Evolutionary conservation across 495 filamentous ascomycete species (phyloP), one percentile per base, ranked within the genome.

Genomic region (Tuber microsphaerosporum): DNA sequence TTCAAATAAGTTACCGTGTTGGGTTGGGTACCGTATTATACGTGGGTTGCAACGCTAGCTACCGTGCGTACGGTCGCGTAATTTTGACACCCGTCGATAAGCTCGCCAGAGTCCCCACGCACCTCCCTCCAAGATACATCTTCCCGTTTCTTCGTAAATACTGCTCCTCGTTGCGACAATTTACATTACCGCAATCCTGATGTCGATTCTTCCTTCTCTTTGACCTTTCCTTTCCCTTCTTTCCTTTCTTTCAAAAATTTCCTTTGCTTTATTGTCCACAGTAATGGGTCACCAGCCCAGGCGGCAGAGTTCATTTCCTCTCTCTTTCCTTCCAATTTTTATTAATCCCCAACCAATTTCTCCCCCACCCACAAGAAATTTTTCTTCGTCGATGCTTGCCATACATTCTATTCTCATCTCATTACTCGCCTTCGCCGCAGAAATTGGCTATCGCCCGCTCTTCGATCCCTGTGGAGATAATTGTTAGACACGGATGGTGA

Each of bases 391-490:
- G 56, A 65, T 65, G 56, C 56, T 65, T 26, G 56, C 17, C 56
- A 65, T 34, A 65, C 17, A 65, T 65, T 17, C 16, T 65, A 31
- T 65, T 65, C 56, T 65, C 12, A 34, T 65, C 26, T 34, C 26
- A 17, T 31, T 65, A 19, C 19, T 42, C 34, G n/a, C 61, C 42
- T 37, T 14, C 43, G 73, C 79, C 20, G 79, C 80, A 16, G 79
- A 81, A 42, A 71, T 81, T 34, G 80, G 80, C 26, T 82, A 81
- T 72, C 79, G 79, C 14, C 80, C 80, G 7, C 44, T 46, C 6
- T 82, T 81, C 65, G 76, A 82, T 44, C 43, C 73, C 44, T 82
- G 80, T 37, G 79, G 80, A 8, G 80, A 82, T 39, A 82, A 81
- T 34, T 81, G 80, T 41, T 76, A 82, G 70, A 82, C 80, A 14